A percentile compares a stretch with the other conserved stretches of the same genome.
These are phyloP conservation scores for Leccinum subgranulosum DNA, from an alignment of 768 basidiomycete genomes.

Conservation along the genomic window DNA sequence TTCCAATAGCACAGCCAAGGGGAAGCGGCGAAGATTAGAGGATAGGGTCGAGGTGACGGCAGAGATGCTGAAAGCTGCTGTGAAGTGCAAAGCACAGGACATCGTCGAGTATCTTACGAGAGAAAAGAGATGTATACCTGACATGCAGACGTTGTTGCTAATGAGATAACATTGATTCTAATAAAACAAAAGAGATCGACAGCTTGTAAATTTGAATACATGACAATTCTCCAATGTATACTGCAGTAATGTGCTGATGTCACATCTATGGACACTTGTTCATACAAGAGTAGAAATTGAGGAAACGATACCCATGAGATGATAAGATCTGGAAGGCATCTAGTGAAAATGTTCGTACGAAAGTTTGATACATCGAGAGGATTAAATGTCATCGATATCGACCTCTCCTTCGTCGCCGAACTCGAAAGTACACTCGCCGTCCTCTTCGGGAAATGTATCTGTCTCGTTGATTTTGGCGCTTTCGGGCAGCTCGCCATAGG, in stretches of 20 bases:
- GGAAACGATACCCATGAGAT: constrained; percentile 11
- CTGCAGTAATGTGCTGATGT: constrained; percentile 16
- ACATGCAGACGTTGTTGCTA: constrained; percentile 58
- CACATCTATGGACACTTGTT: constrained; percentile 25
- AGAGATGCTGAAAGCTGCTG: constrained; percentile 64
- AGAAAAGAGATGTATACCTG: constrained; percentile 72
- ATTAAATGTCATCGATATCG: constrained; percentile 87
- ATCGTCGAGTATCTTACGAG: constrained; percentile 67
- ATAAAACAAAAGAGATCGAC: not conserved
- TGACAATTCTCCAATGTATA: constrained; percentile 16
- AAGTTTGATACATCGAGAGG: constrained; percentile 7
- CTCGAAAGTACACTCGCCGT: constrained; percentile 86
- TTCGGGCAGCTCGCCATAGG: constrained; percentile 96
- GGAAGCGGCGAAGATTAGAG: constrained; percentile 53
- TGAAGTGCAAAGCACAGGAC: constrained; percentile 60
- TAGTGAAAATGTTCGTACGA: constrained; percentile 12
- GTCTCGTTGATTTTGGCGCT: constrained; percentile 98
- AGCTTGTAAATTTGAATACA: constrained; percentile 3
- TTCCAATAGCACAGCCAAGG: constrained; percentile 16
- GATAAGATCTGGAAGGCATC: not conserved
- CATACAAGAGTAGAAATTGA: constrained; percentile 7
- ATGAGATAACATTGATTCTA: constrained; percentile 28
- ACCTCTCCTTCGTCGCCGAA: constrained; percentile 87
- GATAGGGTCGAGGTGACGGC: constrained; percentile 55
- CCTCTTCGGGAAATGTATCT: constrained; percentile 88